Evolutionary conservation across 148 eudicot species (phyloP).

Genomic region (Camellia granthamiana): DNA sequence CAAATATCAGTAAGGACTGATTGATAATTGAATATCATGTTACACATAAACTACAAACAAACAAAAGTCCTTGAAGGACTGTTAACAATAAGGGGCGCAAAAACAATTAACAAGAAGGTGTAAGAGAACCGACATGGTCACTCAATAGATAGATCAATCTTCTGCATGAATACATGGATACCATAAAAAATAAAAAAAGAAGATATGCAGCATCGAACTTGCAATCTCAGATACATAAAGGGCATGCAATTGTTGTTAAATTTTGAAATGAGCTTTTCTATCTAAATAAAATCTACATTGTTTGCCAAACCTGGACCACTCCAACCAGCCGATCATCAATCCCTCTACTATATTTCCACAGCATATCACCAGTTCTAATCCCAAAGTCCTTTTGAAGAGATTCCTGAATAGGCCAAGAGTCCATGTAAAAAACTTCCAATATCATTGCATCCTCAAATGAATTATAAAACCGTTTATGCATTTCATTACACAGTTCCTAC

Average conservation of each 20-base stretch:
- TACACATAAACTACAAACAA: background rate
- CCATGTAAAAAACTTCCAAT: background rate
- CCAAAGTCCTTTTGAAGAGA: slow-evolving; percentile 85
- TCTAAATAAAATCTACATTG: background rate
- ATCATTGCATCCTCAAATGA: background rate
- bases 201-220: slow-evolving; percentile 9
- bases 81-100: background rate
- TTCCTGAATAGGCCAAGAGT: slow-evolving; percentile 48
- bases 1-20: background rate
- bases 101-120: background rate
- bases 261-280: background rate
- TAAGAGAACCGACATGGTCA: background rate
- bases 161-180: background rate
- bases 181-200: background rate
- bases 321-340: slow-evolving; percentile 80
- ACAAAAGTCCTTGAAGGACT: background rate
- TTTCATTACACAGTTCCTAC: background rate
- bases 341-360: slow-evolving; percentile 89
- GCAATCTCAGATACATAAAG: background rate
- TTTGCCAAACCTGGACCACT: slow-evolving; percentile 58
- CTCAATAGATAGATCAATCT: background rate
- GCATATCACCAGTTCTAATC: slow-evolving; percentile 90
- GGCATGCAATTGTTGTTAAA: background rate
- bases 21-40: background rate
- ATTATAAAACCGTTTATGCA: background rate